A percentile compares a stretch with the other conserved stretches of the same genome.
These are phyloP conservation scores for Fusarium oligoseptatum DNA, from an alignment of 2,329 filamentous ascomycete genomes.

Conservation along the genomic window DNA sequence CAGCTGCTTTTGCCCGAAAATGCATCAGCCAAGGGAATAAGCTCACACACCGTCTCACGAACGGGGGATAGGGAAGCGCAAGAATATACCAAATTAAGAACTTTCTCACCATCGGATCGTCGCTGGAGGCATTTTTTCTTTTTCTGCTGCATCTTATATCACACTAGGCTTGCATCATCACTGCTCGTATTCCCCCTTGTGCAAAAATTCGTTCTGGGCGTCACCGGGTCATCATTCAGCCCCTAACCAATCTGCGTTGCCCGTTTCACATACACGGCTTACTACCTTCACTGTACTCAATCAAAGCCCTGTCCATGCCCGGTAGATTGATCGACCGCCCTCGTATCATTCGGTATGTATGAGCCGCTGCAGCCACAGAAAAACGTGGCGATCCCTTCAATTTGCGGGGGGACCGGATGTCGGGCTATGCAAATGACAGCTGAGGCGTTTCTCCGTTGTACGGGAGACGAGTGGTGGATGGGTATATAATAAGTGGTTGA, in stretches of 20 bases:
- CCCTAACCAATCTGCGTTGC: constrained; percentile 15
- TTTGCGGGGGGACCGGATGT: neutral
- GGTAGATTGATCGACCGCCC: constrained; percentile 2
- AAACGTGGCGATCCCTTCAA: constrained; percentile 5
- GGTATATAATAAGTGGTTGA: constrained; percentile 5
- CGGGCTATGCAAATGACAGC: neutral
- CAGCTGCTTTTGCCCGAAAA: neutral
- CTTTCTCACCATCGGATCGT: neutral
- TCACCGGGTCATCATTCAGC: constrained; percentile 20
- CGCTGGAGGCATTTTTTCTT: neutral
- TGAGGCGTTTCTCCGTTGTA: neutral
- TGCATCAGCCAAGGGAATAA: neutral
- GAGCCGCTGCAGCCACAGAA: constrained; percentile 1
- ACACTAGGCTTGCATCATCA: neutral
- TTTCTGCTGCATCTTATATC: neutral
- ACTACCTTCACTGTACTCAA: neutral
- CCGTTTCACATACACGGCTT: constrained; percentile 9
- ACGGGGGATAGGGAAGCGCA: neutral
- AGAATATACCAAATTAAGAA: neutral
- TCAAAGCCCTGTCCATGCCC: neutral
- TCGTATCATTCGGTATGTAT: neutral
- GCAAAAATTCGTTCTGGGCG: neutral
- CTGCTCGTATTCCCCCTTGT: neutral
- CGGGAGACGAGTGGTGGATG: neutral
- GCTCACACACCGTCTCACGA: neutral